Evolutionary conservation across 176 grass and related monocot species (phyloP).

Genomic region (Calamus simplicifolius): DNA sequence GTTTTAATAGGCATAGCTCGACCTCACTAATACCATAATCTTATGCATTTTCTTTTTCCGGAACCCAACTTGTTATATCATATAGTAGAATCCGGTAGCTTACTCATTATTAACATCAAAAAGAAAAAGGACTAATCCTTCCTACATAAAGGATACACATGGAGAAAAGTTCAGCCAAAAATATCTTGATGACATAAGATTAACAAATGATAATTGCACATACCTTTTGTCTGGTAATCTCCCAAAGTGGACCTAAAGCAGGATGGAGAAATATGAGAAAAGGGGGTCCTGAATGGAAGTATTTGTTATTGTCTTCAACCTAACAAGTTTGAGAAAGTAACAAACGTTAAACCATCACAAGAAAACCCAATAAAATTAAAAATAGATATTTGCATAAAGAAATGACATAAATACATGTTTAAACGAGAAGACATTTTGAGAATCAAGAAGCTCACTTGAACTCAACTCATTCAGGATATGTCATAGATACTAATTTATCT

Average conservation of each 20-base stretch:
- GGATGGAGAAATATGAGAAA: slow-evolving; percentile 99
- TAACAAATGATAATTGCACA: not conserved
- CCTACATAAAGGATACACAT: no score
- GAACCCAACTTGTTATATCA: no score
- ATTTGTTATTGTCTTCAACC: slow-evolving; percentile 75
- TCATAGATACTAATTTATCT: no score
- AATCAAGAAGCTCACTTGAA: no score
- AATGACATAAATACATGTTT: not conserved
- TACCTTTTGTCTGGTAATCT: slow-evolving; percentile 86
- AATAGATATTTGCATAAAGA: not conserved
- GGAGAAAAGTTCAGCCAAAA: not conserved
- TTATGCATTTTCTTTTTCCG: no score
- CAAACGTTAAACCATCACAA: slow-evolving; percentile 5
- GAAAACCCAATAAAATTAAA: slow-evolving; percentile 3
- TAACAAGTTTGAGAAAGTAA: slow-evolving; percentile 29
- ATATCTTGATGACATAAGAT: not conserved
- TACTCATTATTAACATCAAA: no score
- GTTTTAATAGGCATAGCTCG: no score
- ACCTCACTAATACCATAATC: no score
- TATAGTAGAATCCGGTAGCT: no score
- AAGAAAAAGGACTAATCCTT: no score
- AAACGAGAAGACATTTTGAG: no score
- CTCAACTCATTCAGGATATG: no score
- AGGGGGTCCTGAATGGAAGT: slow-evolving; percentile 55
- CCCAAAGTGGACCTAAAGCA: slow-evolving; percentile 95